Percentiles rank a stretch among this genome's conserved stretches.
Conservation (phyloP, 495 filamentous ascomycete species). For the Xylaria grammica region DNA sequence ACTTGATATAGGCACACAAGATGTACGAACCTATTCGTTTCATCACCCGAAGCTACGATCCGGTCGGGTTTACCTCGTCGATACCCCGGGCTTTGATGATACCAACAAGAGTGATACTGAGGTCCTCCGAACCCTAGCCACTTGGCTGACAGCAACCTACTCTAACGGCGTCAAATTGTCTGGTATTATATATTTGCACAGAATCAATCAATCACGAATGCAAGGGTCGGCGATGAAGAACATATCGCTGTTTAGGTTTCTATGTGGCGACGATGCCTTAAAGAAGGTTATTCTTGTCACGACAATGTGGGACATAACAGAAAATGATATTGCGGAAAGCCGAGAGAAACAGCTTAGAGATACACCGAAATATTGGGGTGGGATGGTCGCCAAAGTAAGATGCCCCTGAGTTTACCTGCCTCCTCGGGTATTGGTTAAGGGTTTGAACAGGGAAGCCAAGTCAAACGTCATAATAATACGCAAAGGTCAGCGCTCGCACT, state of each 20-base stretch:
- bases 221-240: constrained; percentile 45
- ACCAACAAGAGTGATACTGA: constrained; percentile 38
- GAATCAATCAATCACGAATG: constrained; percentile 48
- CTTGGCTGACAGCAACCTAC: constrained; percentile 27
- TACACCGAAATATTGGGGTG: constrained; percentile 42
- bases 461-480: constrained; percentile 1
- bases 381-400: constrained; percentile 32
- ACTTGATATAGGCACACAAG: constrained; percentile 43
- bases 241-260: constrained; percentile 46
- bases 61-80: constrained; percentile 32
- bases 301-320: constrained; percentile 48
- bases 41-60: neutral
- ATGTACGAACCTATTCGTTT: constrained; percentile 1
- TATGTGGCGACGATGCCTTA: constrained; percentile 46
- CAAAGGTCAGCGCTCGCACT: neutral
- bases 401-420: neutral
- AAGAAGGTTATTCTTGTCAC: constrained; percentile 49
- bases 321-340: constrained; percentile 22
- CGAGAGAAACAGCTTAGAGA: constrained; percentile 40
- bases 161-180: constrained; percentile 9
- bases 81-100: constrained; percentile 53
- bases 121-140: constrained; percentile 43
- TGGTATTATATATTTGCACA: constrained; percentile 54
- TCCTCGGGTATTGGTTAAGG: neutral
- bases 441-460: neutral